Percentiles rank a stretch among this genome's conserved stretches.
Evolutionary conservation across 2,329 filamentous ascomycete genomes (phyloP).

Genomic region (Phyllosticta citrichinensis): DNA sequence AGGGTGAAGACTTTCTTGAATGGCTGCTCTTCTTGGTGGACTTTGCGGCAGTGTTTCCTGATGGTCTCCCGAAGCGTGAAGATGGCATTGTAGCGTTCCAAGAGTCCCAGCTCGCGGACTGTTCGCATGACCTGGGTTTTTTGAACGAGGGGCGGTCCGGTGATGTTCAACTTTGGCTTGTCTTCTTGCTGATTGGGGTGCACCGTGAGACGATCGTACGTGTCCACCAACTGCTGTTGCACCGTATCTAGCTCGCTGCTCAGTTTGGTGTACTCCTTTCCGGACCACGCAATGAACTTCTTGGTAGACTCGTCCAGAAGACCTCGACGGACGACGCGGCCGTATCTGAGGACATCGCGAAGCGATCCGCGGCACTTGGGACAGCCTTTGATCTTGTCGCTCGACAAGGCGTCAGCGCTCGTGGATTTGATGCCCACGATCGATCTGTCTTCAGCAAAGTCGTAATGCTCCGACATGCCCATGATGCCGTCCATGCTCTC

Average conservation of each 20-base stretch:
- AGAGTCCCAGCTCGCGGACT: not conserved
- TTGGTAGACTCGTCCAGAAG: constrained; percentile 54
- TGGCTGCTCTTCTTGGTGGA: constrained; percentile 39
- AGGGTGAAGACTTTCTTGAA: constrained; percentile 39
- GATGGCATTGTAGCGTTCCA: constrained; percentile 12
- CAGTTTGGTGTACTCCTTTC: no score
- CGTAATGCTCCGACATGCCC: constrained; percentile 43
- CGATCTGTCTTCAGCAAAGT: constrained; percentile 26
- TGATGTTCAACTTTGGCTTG: no score
- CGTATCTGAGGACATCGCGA: constrained; percentile 49
- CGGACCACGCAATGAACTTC: constrained; percentile 49
- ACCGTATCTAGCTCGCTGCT: no score
- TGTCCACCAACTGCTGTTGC: no score
- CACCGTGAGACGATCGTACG: no score
- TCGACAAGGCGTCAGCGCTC: constrained; percentile 16
- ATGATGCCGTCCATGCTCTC: constrained; percentile 53
- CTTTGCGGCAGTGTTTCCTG: constrained; percentile 18
- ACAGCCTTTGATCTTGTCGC: constrained; percentile 43
- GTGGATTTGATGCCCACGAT: constrained; percentile 21
- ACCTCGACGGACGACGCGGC: constrained; percentile 49
- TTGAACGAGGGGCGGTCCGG: no score
- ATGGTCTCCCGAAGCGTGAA: constrained; percentile 14
- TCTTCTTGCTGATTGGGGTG: no score
- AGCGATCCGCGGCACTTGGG: constrained; percentile 51
- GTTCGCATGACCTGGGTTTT: no score